These are phyloP conservation scores for Talaromyces sp. DNA, from an alignment of 2,329 filamentous ascomycete species.

Conservation along the genomic window DNA sequence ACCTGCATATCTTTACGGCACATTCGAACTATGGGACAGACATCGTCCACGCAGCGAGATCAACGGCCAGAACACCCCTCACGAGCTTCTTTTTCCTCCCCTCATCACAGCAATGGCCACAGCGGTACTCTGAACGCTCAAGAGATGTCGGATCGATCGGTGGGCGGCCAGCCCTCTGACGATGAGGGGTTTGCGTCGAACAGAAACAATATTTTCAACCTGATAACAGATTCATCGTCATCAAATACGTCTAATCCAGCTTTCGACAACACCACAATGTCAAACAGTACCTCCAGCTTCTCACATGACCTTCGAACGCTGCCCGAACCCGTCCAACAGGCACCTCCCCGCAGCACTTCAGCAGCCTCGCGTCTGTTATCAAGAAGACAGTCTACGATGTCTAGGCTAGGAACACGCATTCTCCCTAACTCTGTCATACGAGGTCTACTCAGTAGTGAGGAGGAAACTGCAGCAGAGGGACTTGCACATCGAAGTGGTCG, in stretches of 20 bases:
- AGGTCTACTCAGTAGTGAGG: conserved; percentile 44
- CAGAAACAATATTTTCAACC: conserved; percentile 15
- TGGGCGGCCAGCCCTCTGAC: conserved; percentile 22
- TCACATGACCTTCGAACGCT: conserved; percentile 22
- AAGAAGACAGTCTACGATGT: conserved; percentile 47
- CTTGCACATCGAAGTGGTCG: conserved; percentile 44
- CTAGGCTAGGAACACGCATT: conserved; percentile 46
- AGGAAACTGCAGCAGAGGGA: conserved; percentile 46
- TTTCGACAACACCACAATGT: conserved; percentile 6
- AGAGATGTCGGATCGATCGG: conserved; percentile 27
- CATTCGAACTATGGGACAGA: conserved; percentile 44
- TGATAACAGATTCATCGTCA: conserved; percentile 11
- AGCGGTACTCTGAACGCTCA: conserved; percentile 33
- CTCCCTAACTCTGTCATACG: conserved; percentile 47
- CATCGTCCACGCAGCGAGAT: conserved; percentile 41
- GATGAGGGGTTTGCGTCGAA: conserved; percentile 13
- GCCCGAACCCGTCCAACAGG: conserved; percentile 3
- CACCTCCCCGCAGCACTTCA: conserved; percentile 5
- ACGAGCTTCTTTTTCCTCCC: conserved; percentile 23
- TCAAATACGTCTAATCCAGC: conserved; percentile 1
- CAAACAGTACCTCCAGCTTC: conserved; percentile 4
- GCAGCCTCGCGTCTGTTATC: conserved; percentile 27
- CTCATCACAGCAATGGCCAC: conserved; percentile 30
- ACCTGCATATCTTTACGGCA: conserved; percentile 21
- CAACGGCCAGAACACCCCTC: conserved; percentile 28